Percentiles rank a stretch among this genome's conserved stretches.
Conservation (phyloP, 1,284 basidiomycete species). For the Trametes hirsuta region DNA sequence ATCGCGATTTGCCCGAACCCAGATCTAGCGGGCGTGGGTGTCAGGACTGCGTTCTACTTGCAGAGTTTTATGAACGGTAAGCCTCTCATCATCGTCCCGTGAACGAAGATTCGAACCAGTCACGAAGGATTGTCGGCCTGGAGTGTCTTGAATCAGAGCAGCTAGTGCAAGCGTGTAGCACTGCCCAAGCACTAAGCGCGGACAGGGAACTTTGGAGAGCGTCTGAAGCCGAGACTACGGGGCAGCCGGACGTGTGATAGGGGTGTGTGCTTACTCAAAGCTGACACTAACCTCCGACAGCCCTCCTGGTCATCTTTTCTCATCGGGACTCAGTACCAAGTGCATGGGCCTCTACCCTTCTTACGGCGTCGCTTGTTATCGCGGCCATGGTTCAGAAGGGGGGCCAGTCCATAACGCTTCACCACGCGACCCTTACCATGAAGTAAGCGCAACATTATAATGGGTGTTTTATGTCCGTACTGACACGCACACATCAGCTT, state of each 20-base stretch:
- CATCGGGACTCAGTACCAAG: conserved; percentile 33
- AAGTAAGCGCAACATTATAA: conserved; percentile 27
- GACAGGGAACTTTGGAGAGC: too few relatives aligned
- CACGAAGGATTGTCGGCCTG: background rate
- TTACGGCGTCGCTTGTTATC: conserved; percentile 33
- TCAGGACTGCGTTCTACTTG: conserved; percentile 34
- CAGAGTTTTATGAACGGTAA: conserved; percentile 35
- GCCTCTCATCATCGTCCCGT: conserved; percentile 4
- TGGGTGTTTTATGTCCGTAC: background rate
- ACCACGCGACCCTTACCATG: conserved; percentile 34
- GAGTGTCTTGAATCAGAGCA: background rate
- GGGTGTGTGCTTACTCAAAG: background rate
- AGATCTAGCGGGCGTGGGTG: conserved; percentile 34
- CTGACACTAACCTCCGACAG: conserved; percentile 18
- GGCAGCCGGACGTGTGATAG: background rate
- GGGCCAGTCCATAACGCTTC: conserved; percentile 27
- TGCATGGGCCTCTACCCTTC: conserved; percentile 35
- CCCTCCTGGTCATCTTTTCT: conserved; percentile 34
- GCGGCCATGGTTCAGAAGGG: conserved; percentile 34
- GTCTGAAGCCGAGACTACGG: too few relatives aligned
- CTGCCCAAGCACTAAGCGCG: too few relatives aligned
- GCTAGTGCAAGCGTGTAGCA: background rate
- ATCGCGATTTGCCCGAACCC: conserved; percentile 31
- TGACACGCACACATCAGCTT: conserved; percentile 24
- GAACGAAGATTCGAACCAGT: conserved; percentile 3